These are phyloP conservation scores for Blastobotrys muscicola DNA, from an alignment of 805 yeast species.

Conservation along the genomic window DNA sequence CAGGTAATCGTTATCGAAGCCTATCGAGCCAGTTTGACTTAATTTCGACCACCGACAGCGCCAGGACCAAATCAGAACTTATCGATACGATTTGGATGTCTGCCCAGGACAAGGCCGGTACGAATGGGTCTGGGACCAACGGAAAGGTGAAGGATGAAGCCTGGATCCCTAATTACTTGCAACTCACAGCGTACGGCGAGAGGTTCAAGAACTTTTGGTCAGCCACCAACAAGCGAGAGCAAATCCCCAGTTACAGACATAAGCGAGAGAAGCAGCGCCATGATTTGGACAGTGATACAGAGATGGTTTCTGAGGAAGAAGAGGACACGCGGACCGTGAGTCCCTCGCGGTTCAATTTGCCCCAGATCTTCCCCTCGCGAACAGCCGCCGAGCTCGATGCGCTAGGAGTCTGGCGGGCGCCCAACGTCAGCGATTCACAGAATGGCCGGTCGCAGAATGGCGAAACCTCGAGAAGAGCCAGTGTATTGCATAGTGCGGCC, in stretches of 20 bases:
- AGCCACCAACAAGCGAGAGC: neutral
- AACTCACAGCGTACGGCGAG: conserved; percentile 18
- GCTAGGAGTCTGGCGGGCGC: neutral
- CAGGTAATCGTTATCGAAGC: too few species aligned
- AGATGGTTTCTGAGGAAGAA: neutral
- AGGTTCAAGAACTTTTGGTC: conserved; percentile 7
- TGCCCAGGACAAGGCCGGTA: too few species aligned
- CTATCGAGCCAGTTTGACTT: too few species aligned
- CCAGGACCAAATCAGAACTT: neutral
- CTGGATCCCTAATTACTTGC: conserved; percentile 15
- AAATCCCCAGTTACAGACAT: neutral
- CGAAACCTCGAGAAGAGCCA: neutral
- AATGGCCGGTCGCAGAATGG: neutral
- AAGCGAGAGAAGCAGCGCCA: neutral
- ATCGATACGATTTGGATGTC: too few species aligned
- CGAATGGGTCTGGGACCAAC: neutral
- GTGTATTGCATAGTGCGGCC: conserved; percentile 1
- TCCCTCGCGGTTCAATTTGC: conserved; percentile 7
- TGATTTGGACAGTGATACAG: neutral
- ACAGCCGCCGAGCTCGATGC: conserved; percentile 13
- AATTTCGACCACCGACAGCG: neutral
- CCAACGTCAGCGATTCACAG: neutral
- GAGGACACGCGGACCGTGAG: neutral
- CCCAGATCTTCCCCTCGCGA: conserved; percentile 19
- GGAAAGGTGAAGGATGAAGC: neutral